Evolutionary conservation across 2,329 filamentous ascomycete genomes (phyloP), one percentile per base, ranked within the genome.

Genomic region (Capronia americana): DNA sequence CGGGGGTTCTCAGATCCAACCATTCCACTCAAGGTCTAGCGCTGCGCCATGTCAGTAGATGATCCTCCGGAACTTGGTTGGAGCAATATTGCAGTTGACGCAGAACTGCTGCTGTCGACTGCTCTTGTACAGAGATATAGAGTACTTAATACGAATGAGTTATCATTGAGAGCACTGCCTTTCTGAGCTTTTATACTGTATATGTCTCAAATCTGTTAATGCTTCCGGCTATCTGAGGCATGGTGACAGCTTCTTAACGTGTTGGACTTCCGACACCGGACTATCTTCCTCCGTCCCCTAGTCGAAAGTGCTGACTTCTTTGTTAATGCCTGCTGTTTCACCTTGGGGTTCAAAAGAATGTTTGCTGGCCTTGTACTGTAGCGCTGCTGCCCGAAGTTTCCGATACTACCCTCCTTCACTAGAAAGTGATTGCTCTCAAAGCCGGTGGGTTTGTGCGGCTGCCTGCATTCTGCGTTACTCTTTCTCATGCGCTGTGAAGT

Each of bases 371-470:
- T 44, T n/a, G 38, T 44, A n/a, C 1, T 44, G 38, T 44, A 5
- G 5, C 8, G 17, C 17, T 44, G 38, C 14, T 2, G 38, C 38
- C 20, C 6, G 4, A n/a, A 44, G 38, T 17, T 44, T n/a, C 38
- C 17, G 8, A 20, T 44, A 44, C 17, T 44, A 44, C 17, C 38
- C 11, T 20, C 14, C 6, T 44, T 44, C 14, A 44, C 38, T 44
- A n/a, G 17, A n/a, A 2, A n/a, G 14, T 44, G 38, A 1, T 44
- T 44, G 38, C 14, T n/a, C 17, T 17, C 14, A 44, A 14, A 41
- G 34, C 12, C 24, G 48, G 48, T 51, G 48, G 24, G 48, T 51
- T 51, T 51, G 48, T 12, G 48, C 48, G 48, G 44, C 20, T 51
- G 20, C 11, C 26, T 1, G 20, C n/a, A 51, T 41, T 41, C 38